Base-by-base conservation (phyloP, 192 early-diverging fungal species). In the Coemansia javaensis region DNA sequence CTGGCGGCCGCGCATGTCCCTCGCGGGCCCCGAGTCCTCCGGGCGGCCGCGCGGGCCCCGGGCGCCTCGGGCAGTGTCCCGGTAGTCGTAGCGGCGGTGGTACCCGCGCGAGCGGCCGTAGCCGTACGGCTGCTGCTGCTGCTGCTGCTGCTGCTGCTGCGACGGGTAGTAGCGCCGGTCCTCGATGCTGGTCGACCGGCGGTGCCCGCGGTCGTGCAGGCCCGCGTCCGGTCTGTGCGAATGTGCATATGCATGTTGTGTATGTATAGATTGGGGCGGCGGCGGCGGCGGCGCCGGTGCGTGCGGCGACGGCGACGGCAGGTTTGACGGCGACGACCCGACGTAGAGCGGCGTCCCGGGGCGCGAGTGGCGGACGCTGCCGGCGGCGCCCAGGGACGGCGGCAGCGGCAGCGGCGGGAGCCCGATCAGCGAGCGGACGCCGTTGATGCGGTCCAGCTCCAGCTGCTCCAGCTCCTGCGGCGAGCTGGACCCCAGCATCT, bases 391-490 rank as follows among this genome's bases (percentile, higher is more conserved):
- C 14, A 48, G 39, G 12, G 59, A n/a, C 0, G 55, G 41, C 11
- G 47, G 53, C 28, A 42, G 59, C 0, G 70, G 46, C 47, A 67
- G 59, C 32, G 56, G 36, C 4, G 71, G 59, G 16, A 75, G 71
- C 7, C 71, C 71, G 25, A 75, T 55, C 35, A 75, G 60, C 31
- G 59, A 42, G 7, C 71, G 50, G n/a, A 75, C 56, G 20, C 71
- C 63, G 32, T 75, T 67, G 21, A 63, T 23, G 40, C 71, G 71
- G 33, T 75, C 71, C 16, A 75, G 52, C 44, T 75, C 71, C 40
- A 67, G 34, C 47, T 59, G 59, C 31, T 75, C 71, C 31, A 53
- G 34, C 24, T 75, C 71, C 16, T 40, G 46, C 4, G 69, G 57
- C 24, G 71, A 75, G 39, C 56, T 58, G 7, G 58, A 59, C 1